Evolutionary conservation across 371 early-diverging fungal species (phyloP), one percentile per base, ranked within the genome.

Genomic region (Actinomucor elegans): DNA sequence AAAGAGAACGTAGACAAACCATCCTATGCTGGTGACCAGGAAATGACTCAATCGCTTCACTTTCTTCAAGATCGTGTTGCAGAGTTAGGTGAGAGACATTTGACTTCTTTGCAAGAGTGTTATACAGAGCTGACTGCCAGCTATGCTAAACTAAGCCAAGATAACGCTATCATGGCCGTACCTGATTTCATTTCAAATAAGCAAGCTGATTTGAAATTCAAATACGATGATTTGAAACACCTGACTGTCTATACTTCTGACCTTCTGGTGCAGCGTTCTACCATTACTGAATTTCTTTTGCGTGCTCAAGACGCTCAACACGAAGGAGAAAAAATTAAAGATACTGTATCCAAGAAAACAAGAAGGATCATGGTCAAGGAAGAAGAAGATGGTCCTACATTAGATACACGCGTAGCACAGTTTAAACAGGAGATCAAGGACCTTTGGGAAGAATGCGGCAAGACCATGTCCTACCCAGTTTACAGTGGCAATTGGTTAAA

Each of bases 251-350:
- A 75, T 24, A 65, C 71, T 1, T 55, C 71, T 5, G 69, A 75
- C 17, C 51, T 75, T 9, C 40, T 78, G 40, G 52, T 63, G 0
- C 79, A 78, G 32, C 65, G 75, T 4, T 53, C 66, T 2, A 59
- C 55, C 1, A 61, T 75, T 1, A 71, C 65, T 5, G 75, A 78
- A 23, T 73, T 74, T 32, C 37, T 73, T 5, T 38, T 73, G 35
- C 68, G 71, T 24, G 65, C 49, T n/a, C 71, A 71, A 33, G 79
- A 78, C 53, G 62, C 64, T 0, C 63, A 59, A 5, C 69, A 61
- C 21, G 71, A 75, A 35, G 75, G 71, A 2, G 79, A 75, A 26
- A 72, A 71, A 40, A 58, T 74, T 17, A 62, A 66, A 5, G 79
- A 78, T 23, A 49, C 24, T 10, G 47, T 75, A 9, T 42, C 35